Base-by-base conservation (phyloP, 441 rosid species). In the Gossypium aridum region DNA sequence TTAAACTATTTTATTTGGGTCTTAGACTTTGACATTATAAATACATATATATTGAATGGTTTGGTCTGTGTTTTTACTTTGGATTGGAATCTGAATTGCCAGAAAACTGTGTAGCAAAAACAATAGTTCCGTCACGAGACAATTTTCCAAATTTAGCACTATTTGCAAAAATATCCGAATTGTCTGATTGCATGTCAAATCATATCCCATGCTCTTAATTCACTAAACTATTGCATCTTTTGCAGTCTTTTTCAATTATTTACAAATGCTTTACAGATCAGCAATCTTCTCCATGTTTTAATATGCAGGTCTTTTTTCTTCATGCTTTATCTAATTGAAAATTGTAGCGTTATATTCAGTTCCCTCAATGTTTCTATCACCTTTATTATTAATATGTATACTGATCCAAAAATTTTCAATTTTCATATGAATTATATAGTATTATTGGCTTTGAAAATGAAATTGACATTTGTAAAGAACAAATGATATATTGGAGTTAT, bases 121-220 rank as follows among this genome's bases (percentile, higher is more conserved):
- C 67, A 63, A 76, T 61, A 77, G 76, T 26, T 76, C 37, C 62
- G 78, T 84, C 85, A 84, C 84, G 87, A 82, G 87, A 84, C 75
- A 57, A 66, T 34, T 78, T 80, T 82, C 87, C 83, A 84, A 84
- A 82, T 72, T 72, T 74, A 64, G 78, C 78, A 72, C 82, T 82
- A 54, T 82, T 80, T 82, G 73, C 20, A 71, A 71, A 71, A 73
- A 76, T 68, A 64, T 76, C 57, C 61, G 54, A 74, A 72, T 78
- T 76, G 73, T 76, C 69, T 78, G 85, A 80, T 82, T 78, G 64
- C 78, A 78, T 80, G 73, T 26, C 71, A 47, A 75, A 69, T 72
- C 80, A 79, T 63, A 6, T 17, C 55, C 55, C 57, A 45, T 70
- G 20, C 53, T 28, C 54, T 26, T 43, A 43, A 43, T 43, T 43